phyloP scores from a whole-genome alignment of 305 asterid genomes.

The Fraxinus baroniana region DNA sequence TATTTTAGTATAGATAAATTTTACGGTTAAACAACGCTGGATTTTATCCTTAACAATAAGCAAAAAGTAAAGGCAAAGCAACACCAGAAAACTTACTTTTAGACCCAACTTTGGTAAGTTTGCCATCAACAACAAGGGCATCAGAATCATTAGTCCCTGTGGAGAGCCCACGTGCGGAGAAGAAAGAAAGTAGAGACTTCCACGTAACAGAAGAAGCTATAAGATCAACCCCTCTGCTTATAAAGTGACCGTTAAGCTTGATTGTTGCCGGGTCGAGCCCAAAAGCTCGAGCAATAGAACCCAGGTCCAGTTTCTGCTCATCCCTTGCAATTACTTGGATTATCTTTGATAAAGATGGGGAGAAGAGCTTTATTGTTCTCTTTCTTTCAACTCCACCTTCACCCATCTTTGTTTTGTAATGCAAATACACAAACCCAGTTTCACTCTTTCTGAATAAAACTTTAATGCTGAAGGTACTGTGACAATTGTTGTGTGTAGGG shows the following conservation, averaged over 20 bases:
- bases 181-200: conserved; percentile 73
- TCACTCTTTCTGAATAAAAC: background rate
- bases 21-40: background rate
- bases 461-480: background rate
- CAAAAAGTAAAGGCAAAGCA: background rate
- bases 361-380: conserved; percentile 44
- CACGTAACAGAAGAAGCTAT: conserved; percentile 80
- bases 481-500: background rate
- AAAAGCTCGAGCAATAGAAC: conserved; percentile 63
- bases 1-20: background rate
- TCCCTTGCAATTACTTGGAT: conserved; percentile 49
- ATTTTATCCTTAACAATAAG: background rate
- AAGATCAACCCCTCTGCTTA: conserved; percentile 68
- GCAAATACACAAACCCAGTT: background rate
- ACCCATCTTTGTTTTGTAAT: conserved; percentile 16
- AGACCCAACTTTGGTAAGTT: conserved; percentile 54
- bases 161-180: conserved; percentile 63
- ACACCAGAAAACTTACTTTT: conserved; percentile 42
- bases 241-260: conserved; percentile 82
- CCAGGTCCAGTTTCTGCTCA: conserved; percentile 68
- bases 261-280: conserved; percentile 66
- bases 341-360: conserved; percentile 51
- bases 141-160: conserved; percentile 59
- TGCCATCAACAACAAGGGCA: conserved; percentile 60
- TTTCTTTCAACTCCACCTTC: conserved; percentile 33